phyloP scores from a whole-genome alignment of 2,329 filamentous ascomycete genomes.

The Aspergillus neoniger region DNA sequence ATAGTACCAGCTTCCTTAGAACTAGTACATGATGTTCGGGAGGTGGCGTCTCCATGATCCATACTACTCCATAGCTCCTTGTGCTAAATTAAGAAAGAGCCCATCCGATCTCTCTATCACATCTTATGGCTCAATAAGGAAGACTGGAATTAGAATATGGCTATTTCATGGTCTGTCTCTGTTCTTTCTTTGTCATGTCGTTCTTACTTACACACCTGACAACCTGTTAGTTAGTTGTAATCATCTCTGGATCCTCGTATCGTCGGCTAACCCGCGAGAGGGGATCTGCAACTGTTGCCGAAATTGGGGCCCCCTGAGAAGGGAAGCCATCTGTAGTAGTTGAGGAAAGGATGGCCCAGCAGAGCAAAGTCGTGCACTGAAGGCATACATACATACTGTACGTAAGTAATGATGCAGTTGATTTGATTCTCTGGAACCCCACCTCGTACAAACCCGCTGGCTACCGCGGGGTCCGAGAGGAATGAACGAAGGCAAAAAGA shows the following conservation, averaged over 20 bases:
- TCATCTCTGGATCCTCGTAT: not conserved
- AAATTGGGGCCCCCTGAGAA: not conserved
- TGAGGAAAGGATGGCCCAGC: not conserved
- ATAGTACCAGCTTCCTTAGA: not conserved
- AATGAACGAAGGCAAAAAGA: not conserved
- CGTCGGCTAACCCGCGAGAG: not conserved
- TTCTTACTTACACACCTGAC: too few relatives aligned
- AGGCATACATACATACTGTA: too few relatives aligned
- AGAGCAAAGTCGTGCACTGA: too few relatives aligned
- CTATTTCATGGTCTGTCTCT: not conserved
- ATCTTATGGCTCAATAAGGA: not conserved
- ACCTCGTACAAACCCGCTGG: not conserved
- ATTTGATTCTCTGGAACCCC: too few relatives aligned
- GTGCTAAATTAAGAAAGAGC: constrained; percentile 1
- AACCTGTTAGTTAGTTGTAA: not conserved
- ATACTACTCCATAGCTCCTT: not conserved
- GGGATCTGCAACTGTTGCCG: constrained; percentile 4
- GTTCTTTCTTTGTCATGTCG: not conserved
- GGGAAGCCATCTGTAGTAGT: not conserved
- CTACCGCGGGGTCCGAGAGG: not conserved
- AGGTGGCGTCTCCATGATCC: constrained; percentile 3
- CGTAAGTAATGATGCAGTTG: too few relatives aligned
- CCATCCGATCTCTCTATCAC: not conserved
- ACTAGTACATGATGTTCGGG: constrained; percentile 5
- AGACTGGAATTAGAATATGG: not conserved